Evolutionary conservation across 164 flowering plant genomes (phyloP), one percentile per base, ranked within the genome.

Genomic region (Kalanchoe fedtschenkoi): DNA sequence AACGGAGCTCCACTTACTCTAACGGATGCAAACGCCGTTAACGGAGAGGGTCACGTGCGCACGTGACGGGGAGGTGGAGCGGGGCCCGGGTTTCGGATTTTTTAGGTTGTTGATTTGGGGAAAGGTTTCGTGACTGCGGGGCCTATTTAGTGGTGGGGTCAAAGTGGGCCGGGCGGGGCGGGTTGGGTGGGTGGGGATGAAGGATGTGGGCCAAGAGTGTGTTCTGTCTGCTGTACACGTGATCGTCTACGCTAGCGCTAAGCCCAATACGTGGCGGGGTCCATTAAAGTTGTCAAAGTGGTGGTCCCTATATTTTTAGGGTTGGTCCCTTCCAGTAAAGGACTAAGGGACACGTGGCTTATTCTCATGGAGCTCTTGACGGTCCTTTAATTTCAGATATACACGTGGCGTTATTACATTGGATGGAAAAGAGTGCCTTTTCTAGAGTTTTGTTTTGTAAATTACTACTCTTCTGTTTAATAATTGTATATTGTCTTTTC

Each of bases 111-210:
- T 9, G 39, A 15, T 5, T 37, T 37, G 39, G 39, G 11, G 39
- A 15, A 37, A 37, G 39, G 39, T 37, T 37, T n/a, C n/a, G 39
- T 37, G 39, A 5, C n/a, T 44, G 53, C 21, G 5, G 13, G 28
- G 13, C 8, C 22, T 8, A 47, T 47, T 47, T 47, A 46, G 54
- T 21, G 54, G 54, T 22, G 54, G n/a, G 54, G 54, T 21, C 29
- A 28, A 8, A 47, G 14, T 22, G 54, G 30, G 54, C 22, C 13
- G 54, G 54, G 14, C 10, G 54, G 30, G 54, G 9, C 13, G 54
- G 54, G 54, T 47, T 47, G 54, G 54, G 54, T 47, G 30, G 54
- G 24, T 47, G 54, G 54, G 54, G 54, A 47, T 47, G 29, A 47
- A 47, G 14, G 28, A 22, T 6, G 54, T 47, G 54, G 54, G 54